Conservation (phyloP, 495 filamentous ascomycete genomes). For the Cenococcum geophilum region DNA sequence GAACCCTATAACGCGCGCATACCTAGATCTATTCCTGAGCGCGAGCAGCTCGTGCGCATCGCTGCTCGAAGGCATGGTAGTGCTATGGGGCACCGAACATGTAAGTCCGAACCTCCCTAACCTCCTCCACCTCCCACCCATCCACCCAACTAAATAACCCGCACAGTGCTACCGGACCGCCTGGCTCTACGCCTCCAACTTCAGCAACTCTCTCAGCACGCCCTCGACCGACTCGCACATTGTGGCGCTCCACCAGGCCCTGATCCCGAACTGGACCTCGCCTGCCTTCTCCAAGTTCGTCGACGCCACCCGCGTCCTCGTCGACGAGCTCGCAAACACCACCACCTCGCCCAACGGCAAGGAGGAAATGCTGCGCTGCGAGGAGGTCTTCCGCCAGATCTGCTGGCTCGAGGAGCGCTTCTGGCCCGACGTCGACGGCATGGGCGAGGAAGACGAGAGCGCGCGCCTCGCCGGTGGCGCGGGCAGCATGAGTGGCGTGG, state of each 20-base stretch:
- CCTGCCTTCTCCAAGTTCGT: constrained; percentile 41
- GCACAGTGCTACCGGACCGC: constrained; percentile 38
- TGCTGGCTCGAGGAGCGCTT: constrained; percentile 39
- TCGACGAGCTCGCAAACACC: constrained; percentile 41
- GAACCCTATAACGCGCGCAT: constrained; percentile 44
- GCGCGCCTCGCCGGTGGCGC: constrained; percentile 11
- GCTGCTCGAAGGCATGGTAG: constrained; percentile 59
- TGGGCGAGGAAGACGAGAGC: constrained; percentile 40
- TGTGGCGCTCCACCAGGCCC: constrained; percentile 39
- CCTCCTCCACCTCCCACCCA: background rate
- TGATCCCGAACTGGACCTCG: constrained; percentile 44
- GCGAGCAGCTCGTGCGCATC: constrained; percentile 43
- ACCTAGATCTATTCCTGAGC: constrained; percentile 52
- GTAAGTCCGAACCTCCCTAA: constrained; percentile 24
- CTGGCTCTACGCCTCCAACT: constrained; percentile 38
- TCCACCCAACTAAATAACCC: background rate
- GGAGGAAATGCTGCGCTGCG: constrained; percentile 37
- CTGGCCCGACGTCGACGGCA: constrained; percentile 42
- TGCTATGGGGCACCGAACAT: constrained; percentile 69
- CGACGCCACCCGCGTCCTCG: constrained; percentile 36
- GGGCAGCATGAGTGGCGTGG: too few relatives aligned
- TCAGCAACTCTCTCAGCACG: constrained; percentile 30
- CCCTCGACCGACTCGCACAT: constrained; percentile 33
- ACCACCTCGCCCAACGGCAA: constrained; percentile 35
- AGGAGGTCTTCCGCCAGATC: constrained; percentile 38